phyloP scores from a whole-genome alignment of 441 rosid genomes.

The Jatropha multifida region DNA sequence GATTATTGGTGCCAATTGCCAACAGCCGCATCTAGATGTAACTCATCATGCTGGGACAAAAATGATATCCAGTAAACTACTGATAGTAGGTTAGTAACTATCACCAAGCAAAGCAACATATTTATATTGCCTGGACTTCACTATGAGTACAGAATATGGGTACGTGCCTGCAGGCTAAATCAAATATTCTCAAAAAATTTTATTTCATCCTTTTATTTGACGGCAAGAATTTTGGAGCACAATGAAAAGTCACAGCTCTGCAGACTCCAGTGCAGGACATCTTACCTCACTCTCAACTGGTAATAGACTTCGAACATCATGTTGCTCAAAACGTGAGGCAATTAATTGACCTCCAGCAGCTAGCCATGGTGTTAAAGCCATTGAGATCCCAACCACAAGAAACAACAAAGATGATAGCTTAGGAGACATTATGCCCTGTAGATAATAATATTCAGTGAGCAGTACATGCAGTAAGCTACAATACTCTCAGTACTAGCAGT shows the following conservation, averaged over 20 bases:
- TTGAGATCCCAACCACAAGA: constrained; percentile 96
- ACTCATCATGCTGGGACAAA: constrained; percentile 18
- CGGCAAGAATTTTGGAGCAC: background rate
- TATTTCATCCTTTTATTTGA: background rate
- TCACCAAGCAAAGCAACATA: background rate
- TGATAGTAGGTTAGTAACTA: background rate
- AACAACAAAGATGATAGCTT: constrained; percentile 89
- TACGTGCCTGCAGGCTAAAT: background rate
- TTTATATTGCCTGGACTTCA: background rate
- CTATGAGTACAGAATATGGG: background rate
- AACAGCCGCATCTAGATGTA: constrained; percentile 1
- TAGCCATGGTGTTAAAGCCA: constrained; percentile 98
- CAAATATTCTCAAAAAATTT: background rate
- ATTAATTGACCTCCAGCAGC: constrained; percentile 99
- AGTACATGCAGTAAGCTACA: constrained; percentile 10
- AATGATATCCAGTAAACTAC: constrained; percentile 23
- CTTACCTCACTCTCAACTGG: constrained; percentile 97
- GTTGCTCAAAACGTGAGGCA: constrained; percentile 94
- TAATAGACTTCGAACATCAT: constrained; percentile 90
- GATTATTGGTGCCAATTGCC: background rate
- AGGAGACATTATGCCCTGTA: constrained; percentile 96
- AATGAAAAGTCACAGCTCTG: background rate
- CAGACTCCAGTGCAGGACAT: constrained; percentile 15
- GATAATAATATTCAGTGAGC: constrained; percentile 23
- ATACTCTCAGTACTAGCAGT: constrained; percentile 3